Percentiles rank a stretch among this genome's conserved stretches.
phyloP scores from a whole-genome alignment of 768 basidiomycete genomes.

The Hemileccinum rubropunctum region DNA sequence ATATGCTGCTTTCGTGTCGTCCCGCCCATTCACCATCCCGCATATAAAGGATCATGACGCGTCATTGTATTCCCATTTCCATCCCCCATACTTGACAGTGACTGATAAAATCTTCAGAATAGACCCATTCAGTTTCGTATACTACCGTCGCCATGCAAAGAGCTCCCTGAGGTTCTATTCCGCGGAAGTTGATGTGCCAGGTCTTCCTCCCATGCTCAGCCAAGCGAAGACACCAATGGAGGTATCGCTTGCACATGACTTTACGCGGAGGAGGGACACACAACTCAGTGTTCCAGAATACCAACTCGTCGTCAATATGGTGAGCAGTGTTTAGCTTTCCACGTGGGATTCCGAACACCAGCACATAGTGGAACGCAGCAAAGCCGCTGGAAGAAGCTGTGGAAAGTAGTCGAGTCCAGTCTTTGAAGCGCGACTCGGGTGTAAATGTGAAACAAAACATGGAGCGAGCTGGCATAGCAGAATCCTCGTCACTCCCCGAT shows the following conservation, averaged over 20 bases:
- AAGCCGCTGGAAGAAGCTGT: slow-evolving; percentile 33
- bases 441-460: slow-evolving; percentile 1
- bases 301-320: slow-evolving; percentile 42
- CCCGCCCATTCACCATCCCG: slow-evolving; percentile 19
- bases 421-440: neutral
- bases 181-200: slow-evolving; percentile 37
- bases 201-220: slow-evolving; percentile 15
- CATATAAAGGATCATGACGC: slow-evolving; percentile 33
- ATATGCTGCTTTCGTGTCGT: slow-evolving; percentile 19
- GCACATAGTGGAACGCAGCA: slow-evolving; percentile 45
- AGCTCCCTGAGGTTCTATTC: slow-evolving; percentile 65
- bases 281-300: slow-evolving; percentile 13
- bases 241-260: slow-evolving; percentile 37
- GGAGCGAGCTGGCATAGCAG: neutral
- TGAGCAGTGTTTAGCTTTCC: slow-evolving; percentile 12
- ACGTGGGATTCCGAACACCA: neutral
- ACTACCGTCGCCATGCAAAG: slow-evolving; percentile 53
- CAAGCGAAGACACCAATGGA: slow-evolving; percentile 24
- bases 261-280: slow-evolving; percentile 26
- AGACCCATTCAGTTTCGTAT: slow-evolving; percentile 35
- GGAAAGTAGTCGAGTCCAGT: slow-evolving; percentile 4
- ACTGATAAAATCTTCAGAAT: slow-evolving; percentile 11
- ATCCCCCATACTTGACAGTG: neutral
- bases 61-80: slow-evolving; percentile 11
- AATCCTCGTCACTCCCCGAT: neutral